Evolutionary conservation across 768 basidiomycete genomes (phyloP).

Genomic region (Amylocystis lapponica): DNA sequence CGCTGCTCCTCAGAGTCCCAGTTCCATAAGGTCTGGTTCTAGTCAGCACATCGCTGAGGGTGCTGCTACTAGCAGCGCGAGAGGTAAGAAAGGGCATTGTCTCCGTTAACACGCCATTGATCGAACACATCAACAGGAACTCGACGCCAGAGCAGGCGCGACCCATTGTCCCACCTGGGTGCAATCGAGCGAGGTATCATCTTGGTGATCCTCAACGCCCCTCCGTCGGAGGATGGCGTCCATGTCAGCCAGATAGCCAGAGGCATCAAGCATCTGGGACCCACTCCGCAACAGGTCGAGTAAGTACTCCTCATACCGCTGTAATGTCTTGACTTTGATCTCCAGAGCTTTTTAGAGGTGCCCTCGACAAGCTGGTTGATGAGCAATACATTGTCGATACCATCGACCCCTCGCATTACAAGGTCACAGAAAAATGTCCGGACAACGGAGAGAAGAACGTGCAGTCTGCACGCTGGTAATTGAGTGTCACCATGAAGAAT

Average conservation of each 20-base stretch:
- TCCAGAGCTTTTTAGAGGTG: slow-evolving; percentile 10
- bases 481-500: too few relatives aligned
- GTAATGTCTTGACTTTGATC: too few relatives aligned
- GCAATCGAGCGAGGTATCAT: slow-evolving; percentile 18
- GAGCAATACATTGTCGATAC: slow-evolving; percentile 11
- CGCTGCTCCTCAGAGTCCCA: background rate
- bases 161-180: slow-evolving; percentile 17
- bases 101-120: background rate
- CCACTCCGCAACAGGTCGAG: slow-evolving; percentile 2
- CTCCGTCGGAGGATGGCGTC: background rate
- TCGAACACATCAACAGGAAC: background rate
- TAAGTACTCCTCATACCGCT: background rate
- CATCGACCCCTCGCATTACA: slow-evolving; percentile 9
- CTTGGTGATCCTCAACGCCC: slow-evolving; percentile 13
- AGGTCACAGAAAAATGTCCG: background rate
- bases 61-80: background rate
- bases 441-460: too few relatives aligned
- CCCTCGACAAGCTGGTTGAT: slow-evolving; percentile 16
- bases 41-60: background rate
- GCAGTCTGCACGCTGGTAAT: too few relatives aligned
- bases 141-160: slow-evolving; percentile 7
- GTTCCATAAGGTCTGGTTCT: background rate
- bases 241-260: slow-evolving; percentile 3
- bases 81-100: background rate
- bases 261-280: slow-evolving; percentile 5